These are phyloP conservation scores for Mycena albidolilacea DNA, from an alignment of 768 basidiomycete species.

Conservation along the genomic window DNA sequence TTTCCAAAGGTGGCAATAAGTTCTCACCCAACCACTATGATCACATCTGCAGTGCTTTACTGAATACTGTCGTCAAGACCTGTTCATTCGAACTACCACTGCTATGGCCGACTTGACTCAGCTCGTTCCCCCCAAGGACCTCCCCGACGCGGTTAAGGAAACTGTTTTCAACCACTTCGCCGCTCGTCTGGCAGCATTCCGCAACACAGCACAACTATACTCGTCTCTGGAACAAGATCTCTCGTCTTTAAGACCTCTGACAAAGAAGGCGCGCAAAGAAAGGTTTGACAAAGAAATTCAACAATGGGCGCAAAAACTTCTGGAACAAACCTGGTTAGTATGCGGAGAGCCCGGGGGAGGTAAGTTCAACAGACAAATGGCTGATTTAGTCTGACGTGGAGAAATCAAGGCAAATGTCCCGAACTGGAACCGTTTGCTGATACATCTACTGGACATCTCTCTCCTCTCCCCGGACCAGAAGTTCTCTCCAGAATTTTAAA, in stretches of 20 bases:
- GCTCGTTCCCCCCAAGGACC: constrained; percentile 55
- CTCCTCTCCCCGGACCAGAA: constrained; percentile 53
- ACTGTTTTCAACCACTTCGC: constrained; percentile 61
- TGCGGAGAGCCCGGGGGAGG: constrained; percentile 59
- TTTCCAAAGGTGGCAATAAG: too few species aligned
- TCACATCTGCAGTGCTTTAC: too few species aligned
- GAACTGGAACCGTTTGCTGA: constrained; percentile 59
- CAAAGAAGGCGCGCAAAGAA: constrained; percentile 40
- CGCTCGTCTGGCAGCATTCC: constrained; percentile 59
- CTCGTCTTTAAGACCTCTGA: constrained; percentile 38
- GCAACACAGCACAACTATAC: constrained; percentile 60
- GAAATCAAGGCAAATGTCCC: constrained; percentile 57
- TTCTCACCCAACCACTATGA: background rate
- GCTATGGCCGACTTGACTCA: constrained; percentile 35
- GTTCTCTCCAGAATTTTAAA: constrained; percentile 62
- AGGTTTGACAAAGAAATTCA: constrained; percentile 56
- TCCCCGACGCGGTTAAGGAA: constrained; percentile 51
- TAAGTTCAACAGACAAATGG: constrained; percentile 30
- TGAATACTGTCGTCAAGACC: background rate
- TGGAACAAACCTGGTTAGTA: constrained; percentile 60
- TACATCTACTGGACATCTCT: constrained; percentile 60
- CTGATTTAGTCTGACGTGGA: constrained; percentile 19
- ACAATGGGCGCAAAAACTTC: constrained; percentile 60
- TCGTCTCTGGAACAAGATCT: constrained; percentile 52
- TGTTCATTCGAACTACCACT: background rate